Conservation (phyloP, 179 eudicot species). For the Beta lomatogona region DNA sequence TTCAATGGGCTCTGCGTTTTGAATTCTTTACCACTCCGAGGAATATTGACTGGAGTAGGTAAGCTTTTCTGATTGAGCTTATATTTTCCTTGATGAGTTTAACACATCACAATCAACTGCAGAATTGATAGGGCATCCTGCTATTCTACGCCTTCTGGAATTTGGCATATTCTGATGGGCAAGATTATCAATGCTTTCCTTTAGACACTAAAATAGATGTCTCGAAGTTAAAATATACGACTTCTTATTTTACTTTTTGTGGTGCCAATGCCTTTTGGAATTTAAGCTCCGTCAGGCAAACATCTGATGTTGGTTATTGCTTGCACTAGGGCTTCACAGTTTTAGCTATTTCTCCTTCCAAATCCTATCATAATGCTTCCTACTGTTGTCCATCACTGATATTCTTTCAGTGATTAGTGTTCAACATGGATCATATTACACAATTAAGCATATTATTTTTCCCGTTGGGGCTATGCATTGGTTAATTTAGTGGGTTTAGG, state of each 20-base stretch:
- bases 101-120: background rate
- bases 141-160: background rate
- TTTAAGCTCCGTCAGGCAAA: no score
- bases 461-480: no score
- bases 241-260: background rate
- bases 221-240: background rate
- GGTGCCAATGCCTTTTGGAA: no score
- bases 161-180: background rate
- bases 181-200: background rate
- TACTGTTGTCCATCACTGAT: no score
- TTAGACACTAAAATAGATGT: background rate
- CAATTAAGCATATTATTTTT: no score
- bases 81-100: background rate
- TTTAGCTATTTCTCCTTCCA: no score
- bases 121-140: background rate
- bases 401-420: no score
- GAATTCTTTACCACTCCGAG: constrained; percentile 84
- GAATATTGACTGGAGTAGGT: constrained; percentile 89
- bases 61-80: constrained; percentile 15
- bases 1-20: constrained; percentile 88
- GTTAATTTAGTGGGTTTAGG: no score
- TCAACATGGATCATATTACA: no score
- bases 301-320: no score
- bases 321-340: no score
- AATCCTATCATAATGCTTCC: no score